Base-by-base conservation (phyloP, 305 asterid species). In the Lippia alba region DNA sequence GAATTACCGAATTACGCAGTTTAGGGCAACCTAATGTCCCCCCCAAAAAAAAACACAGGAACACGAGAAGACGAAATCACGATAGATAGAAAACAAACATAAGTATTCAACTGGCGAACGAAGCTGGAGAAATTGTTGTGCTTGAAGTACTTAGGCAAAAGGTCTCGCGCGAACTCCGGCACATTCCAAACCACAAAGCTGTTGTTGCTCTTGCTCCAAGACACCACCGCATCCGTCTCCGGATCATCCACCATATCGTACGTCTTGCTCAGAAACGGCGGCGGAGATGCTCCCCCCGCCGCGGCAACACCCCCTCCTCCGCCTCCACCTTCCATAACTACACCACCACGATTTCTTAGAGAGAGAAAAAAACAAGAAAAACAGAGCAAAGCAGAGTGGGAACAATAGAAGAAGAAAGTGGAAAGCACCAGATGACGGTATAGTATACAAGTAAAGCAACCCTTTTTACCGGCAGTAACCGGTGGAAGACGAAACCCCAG, bases 221-320 rank as follows among this genome's bases (percentile, higher is more conserved):
- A 91, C 9, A 91, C 92, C 65, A 89, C 86, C 49, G 83, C 80
- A 75, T 87, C 91, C 16, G 96, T 83, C 39, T 84, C 48, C 58
- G 94, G 91, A 84, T 91, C 97, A 63, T 89, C 92, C 50, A 91
- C 97, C 91, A 89, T 83, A 54, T 91, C 97, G 75, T 84, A 91
- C 2, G 97, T 89, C 77, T 91, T 91, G 76, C 85, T 81, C 54
- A 91, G 86, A 62, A 91, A 91, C 46, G 97, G 97, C 73, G 96
- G 87, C 53, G 87, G 89, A 49, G 83, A 41, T 24, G 75, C 70
- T 51, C 73, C 79, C 60, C 61, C 64, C 12, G 73, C 51, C 6
- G 76, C 46, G 11, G 60, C 68, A 48, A 58, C 32, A 6, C 36
- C 59, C 17, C 40, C 71, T 51, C 73, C 81, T 12, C 83, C 78